These are phyloP conservation scores for Paragyromitra xinjiangensis DNA, from an alignment of 495 filamentous ascomycete species.

Conservation along the genomic window DNA sequence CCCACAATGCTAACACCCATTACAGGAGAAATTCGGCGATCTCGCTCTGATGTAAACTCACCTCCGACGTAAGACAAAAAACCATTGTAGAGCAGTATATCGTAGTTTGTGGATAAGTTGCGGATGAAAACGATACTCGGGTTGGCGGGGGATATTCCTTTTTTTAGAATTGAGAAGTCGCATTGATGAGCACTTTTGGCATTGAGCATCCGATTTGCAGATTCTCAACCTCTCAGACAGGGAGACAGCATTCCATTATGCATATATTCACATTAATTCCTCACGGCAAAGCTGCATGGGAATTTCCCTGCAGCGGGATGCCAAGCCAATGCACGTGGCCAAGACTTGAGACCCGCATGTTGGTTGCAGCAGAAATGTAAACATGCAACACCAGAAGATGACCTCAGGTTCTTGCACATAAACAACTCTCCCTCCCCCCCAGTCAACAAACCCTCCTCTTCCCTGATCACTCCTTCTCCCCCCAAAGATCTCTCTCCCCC, in stretches of 20 bases:
- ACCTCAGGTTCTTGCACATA: neutral
- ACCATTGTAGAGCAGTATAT: conserved; percentile 44
- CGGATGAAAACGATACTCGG: neutral
- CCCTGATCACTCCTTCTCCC: neutral
- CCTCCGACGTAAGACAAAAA: conserved; percentile 14
- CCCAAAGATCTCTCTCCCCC: neutral
- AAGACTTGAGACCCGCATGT: neutral
- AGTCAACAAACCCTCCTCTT: conserved; percentile 15
- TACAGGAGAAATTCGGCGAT: conserved; percentile 97
- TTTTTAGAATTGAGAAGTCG: conserved; percentile 43
- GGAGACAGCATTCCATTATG: neutral
- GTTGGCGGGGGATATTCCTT: neutral
- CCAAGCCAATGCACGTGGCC: conserved; percentile 20
- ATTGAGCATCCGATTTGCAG: conserved; percentile 3
- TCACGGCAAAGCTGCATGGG: neutral
- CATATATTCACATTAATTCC: neutral
- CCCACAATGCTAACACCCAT: conserved; percentile 19
- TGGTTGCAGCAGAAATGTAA: conserved; percentile 27
- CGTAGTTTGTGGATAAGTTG: conserved; percentile 46
- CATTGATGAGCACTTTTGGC: neutral
- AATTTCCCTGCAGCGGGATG: conserved; percentile 4
- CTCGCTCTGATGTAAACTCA: conserved; percentile 81
- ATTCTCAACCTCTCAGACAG: neutral
- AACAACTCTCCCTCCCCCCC: conserved; percentile 13
- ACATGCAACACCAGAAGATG: conserved; percentile 25